These are phyloP conservation scores for Penicillium sp. DNA, from an alignment of 2,329 filamentous ascomycete species.

Conservation along the genomic window DNA sequence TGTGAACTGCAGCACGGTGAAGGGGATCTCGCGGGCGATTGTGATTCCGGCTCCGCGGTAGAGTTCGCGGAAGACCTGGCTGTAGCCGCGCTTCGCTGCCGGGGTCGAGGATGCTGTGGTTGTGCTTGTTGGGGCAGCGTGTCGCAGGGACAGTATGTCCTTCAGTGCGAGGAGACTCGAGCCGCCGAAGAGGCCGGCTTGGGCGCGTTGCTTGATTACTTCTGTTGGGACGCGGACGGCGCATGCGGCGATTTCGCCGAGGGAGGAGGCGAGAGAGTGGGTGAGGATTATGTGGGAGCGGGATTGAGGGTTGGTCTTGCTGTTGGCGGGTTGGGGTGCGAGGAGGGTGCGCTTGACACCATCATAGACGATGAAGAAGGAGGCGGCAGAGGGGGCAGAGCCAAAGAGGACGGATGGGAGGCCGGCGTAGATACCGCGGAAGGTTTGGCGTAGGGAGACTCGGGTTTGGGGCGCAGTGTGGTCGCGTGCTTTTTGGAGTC, in stretches of 20 bases:
- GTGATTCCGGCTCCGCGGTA: conserved; percentile 93
- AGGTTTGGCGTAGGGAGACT: conserved; percentile 81
- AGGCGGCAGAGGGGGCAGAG: conserved; percentile 87
- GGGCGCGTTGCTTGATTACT: conserved; percentile 94
- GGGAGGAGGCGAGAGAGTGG: conserved; percentile 81
- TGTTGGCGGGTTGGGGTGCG: conserved; percentile 20
- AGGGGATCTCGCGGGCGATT: conserved; percentile 92
- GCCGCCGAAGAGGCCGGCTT: conserved; percentile 78
- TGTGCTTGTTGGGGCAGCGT: conserved; percentile 24
- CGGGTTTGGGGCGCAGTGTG: conserved; percentile 55
- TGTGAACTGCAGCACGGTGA: conserved; percentile 95
- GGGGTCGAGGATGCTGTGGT: conserved; percentile 1
- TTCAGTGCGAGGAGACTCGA: conserved; percentile 66
- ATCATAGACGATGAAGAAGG: conserved; percentile 98
- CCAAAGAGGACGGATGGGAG: conserved; percentile 87
- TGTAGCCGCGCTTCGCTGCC: conserved; percentile 41
- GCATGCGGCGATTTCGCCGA: conserved; percentile 91
- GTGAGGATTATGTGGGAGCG: conserved; percentile 46
- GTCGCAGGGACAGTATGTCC: conserved; percentile 62
- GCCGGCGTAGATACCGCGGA: conserved; percentile 89
- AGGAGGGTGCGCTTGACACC: conserved; percentile 61
- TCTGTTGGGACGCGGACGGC: conserved; percentile 91
- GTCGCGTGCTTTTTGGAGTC: conserved; percentile 68
- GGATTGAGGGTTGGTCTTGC: conserved; percentile 26
- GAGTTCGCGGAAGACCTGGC: conserved; percentile 73